Evolutionary conservation across 2,329 filamentous ascomycete species (phyloP), one percentile per base, ranked within the genome.

Genomic region (Colletotrichum tanaceti): DNA sequence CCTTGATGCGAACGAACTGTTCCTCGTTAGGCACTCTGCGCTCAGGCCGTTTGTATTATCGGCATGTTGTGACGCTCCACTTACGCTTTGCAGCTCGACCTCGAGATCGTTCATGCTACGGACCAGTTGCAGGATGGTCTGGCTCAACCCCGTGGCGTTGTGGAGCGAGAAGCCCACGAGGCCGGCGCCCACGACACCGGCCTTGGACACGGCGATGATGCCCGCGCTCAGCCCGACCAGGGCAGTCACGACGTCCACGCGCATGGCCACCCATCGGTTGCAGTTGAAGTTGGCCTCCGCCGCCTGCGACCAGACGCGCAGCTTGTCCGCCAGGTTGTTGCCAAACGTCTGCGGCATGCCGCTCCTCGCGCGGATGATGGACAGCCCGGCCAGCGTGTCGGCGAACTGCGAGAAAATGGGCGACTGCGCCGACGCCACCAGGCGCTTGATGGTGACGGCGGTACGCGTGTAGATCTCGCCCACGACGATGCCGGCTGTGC

Each of bases 331-430:
- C n/a, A 88, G 75, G 41, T 85, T 79, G 32, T 81, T 75, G 13
- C 80, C 77, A 63, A 88, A 88, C 3, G 77, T 78, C 14, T 77
- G 73, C 11, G 80, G 76, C 77, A 85, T 81, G 39, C 79, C 78
- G 13, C 75, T 73, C 5, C 82, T 78, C 1, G 79, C 79, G 18
- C 86, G 84, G 65, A 89, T 86, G 16, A 86, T 77, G 7, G 83
- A 74, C 38, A 86, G 76, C 0, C 85, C 85, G 4, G 84, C 80
- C 1, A 87, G 76, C 0, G 83, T 86, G 61, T 87, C 85, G 2
- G 83, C 81, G 68, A 88, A 88, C 65, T 87, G 86, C 1, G 85
- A 84, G 72, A 87, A 88, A 2, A 89, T 80, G 14, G 86, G 86
- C 0, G 85, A 87, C 66, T 84, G 82, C 0, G 83, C 77, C 10